Conservation (phyloP, 345 rosid genomes). For the Trapa incisa region DNA sequence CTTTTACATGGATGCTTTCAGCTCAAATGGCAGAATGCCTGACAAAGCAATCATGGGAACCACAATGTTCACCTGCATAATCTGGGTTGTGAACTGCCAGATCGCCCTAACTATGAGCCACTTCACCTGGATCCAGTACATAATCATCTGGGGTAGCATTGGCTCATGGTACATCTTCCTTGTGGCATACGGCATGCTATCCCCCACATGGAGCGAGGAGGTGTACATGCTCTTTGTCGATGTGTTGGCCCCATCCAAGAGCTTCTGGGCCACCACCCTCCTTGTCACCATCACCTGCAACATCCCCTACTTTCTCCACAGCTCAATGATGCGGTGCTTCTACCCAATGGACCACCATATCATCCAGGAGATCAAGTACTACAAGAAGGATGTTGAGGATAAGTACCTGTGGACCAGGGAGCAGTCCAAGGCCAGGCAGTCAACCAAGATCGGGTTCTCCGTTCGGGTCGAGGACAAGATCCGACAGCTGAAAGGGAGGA, state of each 20-base stretch:
- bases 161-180: constrained; percentile 52
- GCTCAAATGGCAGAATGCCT: constrained; percentile 25
- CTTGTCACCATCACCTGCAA: constrained; percentile 34
- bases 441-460: constrained; percentile 42
- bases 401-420: constrained; percentile 52
- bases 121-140: constrained; percentile 73
- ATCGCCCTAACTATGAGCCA: constrained; percentile 56
- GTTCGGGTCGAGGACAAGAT: constrained; percentile 55
- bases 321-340: constrained; percentile 31
- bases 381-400: constrained; percentile 31
- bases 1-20: constrained; percentile 33
- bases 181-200: constrained; percentile 28
- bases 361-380: constrained; percentile 58
- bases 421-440: constrained; percentile 31
- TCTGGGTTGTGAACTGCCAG: constrained; percentile 65
- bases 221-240: constrained; percentile 36
- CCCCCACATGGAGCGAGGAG: constrained; percentile 26
- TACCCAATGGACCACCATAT: constrained; percentile 64
- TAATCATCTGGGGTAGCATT: constrained; percentile 68
- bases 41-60: constrained; percentile 43
- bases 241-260: constrained; percentile 37
- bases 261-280: constrained; percentile 37
- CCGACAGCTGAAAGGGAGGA: constrained; percentile 11
- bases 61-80: constrained; percentile 40
- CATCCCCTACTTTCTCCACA: constrained; percentile 39